phyloP scores from a whole-genome alignment of 2,329 filamentous ascomycete species.

The Metarhizium sp. region DNA sequence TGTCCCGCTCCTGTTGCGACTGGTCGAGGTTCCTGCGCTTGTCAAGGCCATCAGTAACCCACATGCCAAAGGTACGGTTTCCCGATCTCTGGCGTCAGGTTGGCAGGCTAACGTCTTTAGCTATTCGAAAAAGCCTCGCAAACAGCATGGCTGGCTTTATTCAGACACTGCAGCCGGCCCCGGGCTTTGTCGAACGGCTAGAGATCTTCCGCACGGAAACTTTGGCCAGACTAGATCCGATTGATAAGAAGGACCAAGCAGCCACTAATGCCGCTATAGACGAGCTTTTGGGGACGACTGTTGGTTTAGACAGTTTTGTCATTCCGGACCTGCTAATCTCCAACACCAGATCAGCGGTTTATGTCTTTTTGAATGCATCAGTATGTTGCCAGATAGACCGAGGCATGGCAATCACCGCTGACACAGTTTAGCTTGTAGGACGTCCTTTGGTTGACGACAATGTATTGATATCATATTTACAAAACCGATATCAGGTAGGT shows the following conservation, averaged over 20 bases:
- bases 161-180: conserved; percentile 46
- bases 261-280: conserved; percentile 40
- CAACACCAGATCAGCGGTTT: conserved; percentile 73
- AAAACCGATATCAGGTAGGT: conserved; percentile 71
- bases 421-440: conserved; percentile 55
- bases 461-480: conserved; percentile 68
- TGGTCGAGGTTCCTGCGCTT: conserved; percentile 51
- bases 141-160: conserved; percentile 44
- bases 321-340: conserved; percentile 57
- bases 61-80: conserved; percentile 38
- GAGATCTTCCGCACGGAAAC: conserved; percentile 50
- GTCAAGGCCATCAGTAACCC: conserved; percentile 43
- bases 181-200: conserved; percentile 42
- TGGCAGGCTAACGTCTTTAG: conserved; percentile 18
- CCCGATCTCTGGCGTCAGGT: background rate
- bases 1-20: conserved; percentile 50
- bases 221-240: conserved; percentile 44
- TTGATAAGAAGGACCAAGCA: conserved; percentile 40
- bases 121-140: conserved; percentile 37
- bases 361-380: conserved; percentile 74
- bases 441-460: conserved; percentile 77
- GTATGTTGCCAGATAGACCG: conserved; percentile 34
- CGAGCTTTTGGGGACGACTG: conserved; percentile 46
- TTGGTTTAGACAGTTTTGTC: conserved; percentile 45
- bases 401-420: background rate